Conservation (phyloP, 495 filamentous ascomycete genomes). For the Achaetomiella virescens region DNA sequence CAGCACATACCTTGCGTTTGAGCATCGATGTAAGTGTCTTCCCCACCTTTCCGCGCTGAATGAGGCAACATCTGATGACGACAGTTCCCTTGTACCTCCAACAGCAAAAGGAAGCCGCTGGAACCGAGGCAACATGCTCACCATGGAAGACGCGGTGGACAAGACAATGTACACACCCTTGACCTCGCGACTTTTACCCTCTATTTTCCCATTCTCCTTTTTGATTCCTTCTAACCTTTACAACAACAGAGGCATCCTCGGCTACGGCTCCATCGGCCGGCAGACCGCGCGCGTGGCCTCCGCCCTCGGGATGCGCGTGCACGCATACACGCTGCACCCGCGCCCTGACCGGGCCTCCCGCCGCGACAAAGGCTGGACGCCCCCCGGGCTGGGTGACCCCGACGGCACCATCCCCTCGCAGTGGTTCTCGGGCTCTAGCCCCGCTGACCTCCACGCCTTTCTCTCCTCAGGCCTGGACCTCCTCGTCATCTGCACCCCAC, state of each 20-base stretch:
- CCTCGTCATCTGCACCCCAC: constrained; percentile 65
- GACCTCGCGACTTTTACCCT: background rate
- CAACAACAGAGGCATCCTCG: constrained; percentile 64
- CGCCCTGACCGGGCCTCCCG: constrained; percentile 52
- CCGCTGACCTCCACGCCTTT: constrained; percentile 58
- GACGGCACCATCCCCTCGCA: constrained; percentile 62
- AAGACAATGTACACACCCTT: constrained; percentile 43
- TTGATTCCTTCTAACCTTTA: no score
- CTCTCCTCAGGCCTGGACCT: constrained; percentile 65
- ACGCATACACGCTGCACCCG: constrained; percentile 74
- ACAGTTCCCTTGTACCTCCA: constrained; percentile 50
- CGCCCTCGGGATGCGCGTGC: constrained; percentile 72
- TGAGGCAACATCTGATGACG: background rate
- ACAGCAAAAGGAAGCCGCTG: constrained; percentile 48
- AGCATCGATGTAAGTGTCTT: constrained; percentile 38
- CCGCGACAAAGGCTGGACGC: constrained; percentile 60
- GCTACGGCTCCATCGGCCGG: constrained; percentile 79
- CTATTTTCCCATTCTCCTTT: background rate
- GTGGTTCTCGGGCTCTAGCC: constrained; percentile 69
- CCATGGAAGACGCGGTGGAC: constrained; percentile 37
- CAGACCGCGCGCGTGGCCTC: constrained; percentile 65
- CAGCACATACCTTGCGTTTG: constrained; percentile 43
- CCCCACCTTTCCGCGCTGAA: no score
- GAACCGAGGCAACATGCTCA: constrained; percentile 31
- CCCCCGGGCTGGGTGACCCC: constrained; percentile 70